Percentiles rank a stretch among this genome's conserved stretches.
Evolutionary conservation across 805 yeast species (phyloP).

Genomic region (Grigorovia transvaalensis): DNA sequence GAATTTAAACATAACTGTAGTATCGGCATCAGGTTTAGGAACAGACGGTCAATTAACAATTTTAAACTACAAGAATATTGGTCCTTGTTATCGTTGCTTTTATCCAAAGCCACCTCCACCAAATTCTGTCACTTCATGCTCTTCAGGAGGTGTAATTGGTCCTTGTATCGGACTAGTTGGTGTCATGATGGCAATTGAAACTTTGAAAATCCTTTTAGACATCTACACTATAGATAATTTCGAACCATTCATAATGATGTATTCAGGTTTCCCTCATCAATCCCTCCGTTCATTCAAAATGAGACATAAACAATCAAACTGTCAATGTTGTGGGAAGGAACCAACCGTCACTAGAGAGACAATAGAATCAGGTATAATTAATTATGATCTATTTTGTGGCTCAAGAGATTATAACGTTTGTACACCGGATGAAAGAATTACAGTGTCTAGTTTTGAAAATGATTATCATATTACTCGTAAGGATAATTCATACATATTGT

Average conservation of each 20-base stretch:
- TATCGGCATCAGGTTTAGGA: conserved; percentile 86
- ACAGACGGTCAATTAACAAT: conserved; percentile 85
- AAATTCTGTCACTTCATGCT: conserved; percentile 68
- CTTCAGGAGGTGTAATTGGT: conserved; percentile 90
- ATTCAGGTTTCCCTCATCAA: conserved; percentile 58
- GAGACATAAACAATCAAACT: conserved; percentile 52
- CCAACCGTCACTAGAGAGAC: conserved; percentile 40
- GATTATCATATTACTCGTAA: conserved; percentile 18
- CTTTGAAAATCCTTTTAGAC: conserved; percentile 61
- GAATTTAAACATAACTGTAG: conserved; percentile 52
- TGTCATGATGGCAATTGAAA: conserved; percentile 76
- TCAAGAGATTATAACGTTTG: conserved; percentile 37
- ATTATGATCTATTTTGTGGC: conserved; percentile 77
- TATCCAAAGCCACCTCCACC: conserved; percentile 88
- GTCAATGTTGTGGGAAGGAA: conserved; percentile 52
- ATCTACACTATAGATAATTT: conserved; percentile 43
- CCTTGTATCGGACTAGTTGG: conserved; percentile 95
- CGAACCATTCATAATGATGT: conserved; percentile 58
- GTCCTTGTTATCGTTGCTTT: conserved; percentile 93
- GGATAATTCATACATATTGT: conserved; percentile 21
- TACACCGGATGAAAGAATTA: conserved; percentile 36
- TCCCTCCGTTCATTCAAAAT: conserved; percentile 65
- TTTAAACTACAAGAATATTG: conserved; percentile 50
- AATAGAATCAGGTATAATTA: conserved; percentile 39
- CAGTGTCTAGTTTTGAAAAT: conserved; percentile 27